A percentile compares a stretch with the other conserved stretches of the same genome.
Conservation (phyloP, 2,329 filamentous ascomycete genomes). For the Pyricularia sp. region DNA sequence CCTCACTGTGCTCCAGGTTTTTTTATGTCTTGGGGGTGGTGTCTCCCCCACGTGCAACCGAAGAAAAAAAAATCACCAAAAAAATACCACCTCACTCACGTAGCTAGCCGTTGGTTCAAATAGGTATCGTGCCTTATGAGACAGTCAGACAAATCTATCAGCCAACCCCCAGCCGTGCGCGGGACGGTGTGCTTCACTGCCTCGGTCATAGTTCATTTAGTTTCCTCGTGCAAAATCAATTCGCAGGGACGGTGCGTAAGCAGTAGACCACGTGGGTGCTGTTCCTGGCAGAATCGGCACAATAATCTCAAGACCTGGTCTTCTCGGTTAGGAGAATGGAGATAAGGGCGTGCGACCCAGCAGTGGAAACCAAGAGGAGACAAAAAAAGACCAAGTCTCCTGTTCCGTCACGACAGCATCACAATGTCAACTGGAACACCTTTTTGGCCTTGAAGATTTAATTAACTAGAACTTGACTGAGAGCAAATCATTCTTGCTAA, state of each 20-base stretch:
- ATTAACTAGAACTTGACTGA: not conserved
- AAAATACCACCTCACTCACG: not conserved
- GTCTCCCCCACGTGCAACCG: not conserved
- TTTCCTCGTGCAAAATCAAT: not conserved
- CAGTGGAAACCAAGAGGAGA: not conserved
- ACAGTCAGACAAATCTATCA: not conserved
- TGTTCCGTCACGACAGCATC: not conserved
- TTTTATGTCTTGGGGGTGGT: not conserved
- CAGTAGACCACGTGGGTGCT: not conserved
- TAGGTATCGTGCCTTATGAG: not conserved
- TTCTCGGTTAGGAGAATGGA: not conserved
- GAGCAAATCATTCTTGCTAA: not conserved
- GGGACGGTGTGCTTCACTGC: not conserved
- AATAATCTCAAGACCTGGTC: not conserved
- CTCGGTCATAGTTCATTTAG: not conserved
- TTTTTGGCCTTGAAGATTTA: not conserved
- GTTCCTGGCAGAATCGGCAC: not conserved
- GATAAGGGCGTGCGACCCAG: not conserved
- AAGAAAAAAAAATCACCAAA: not conserved
- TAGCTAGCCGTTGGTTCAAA: not conserved
- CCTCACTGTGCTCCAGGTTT: not conserved
- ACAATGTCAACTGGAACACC: not conserved
- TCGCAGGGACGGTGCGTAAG: not conserved
- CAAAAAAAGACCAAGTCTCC: not conserved
- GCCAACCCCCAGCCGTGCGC: not conserved